These are phyloP conservation scores for Ophiostoma novo-ulmi DNA, from an alignment of 2,329 filamentous ascomycete genomes.

Conservation along the genomic window DNA sequence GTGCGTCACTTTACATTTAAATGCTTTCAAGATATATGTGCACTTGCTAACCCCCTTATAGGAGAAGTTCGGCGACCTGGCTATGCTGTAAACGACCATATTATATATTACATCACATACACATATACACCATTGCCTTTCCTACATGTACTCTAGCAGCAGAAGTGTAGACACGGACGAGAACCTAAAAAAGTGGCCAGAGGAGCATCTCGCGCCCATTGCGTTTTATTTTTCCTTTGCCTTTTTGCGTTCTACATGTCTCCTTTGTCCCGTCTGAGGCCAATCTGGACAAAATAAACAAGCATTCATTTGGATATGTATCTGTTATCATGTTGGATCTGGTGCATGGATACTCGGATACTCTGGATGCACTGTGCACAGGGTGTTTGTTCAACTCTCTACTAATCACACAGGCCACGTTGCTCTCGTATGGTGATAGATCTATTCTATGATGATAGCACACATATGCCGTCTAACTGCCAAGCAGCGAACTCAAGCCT, in stretches of 20 bases:
- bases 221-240: background rate
- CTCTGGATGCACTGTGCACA: slow-evolving; percentile 10
- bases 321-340: too few relatives aligned
- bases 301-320: background rate
- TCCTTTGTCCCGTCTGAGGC: slow-evolving; percentile 11
- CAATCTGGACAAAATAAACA: slow-evolving; percentile 13
- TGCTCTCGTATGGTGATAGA: background rate
- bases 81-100: slow-evolving; percentile 66
- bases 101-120: slow-evolving; percentile 20
- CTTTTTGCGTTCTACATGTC: slow-evolving; percentile 7
- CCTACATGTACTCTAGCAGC: slow-evolving; percentile 59
- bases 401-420: background rate
- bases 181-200: slow-evolving; percentile 12
- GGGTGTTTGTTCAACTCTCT: background rate
- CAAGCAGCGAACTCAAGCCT: background rate
- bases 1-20: slow-evolving; percentile 46
- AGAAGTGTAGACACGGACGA: slow-evolving; percentile 58
- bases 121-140: slow-evolving; percentile 34
- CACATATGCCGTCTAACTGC: background rate
- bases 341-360: background rate
- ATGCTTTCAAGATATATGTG: background rate
- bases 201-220: slow-evolving; percentile 14
- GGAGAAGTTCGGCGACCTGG: slow-evolving; percentile 99
- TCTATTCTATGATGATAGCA: slow-evolving; percentile 3
- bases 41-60: slow-evolving; percentile 49